These are phyloP conservation scores for Przewalskia tangutica DNA, from an alignment of 257 asterid genomes.

Conservation along the genomic window DNA sequence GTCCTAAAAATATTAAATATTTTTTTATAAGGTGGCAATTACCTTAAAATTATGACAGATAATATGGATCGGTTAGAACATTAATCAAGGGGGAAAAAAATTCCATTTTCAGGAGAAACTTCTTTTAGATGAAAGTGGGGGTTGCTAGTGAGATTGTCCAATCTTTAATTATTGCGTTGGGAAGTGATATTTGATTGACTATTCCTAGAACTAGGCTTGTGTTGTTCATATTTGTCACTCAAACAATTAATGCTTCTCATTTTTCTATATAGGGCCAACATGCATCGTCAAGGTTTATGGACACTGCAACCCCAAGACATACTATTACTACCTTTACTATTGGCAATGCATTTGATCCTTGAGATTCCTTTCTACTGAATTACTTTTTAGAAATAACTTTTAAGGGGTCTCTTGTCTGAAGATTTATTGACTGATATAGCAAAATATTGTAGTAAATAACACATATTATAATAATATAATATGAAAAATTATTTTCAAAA, in stretches of 20 bases:
- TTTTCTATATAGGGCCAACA: constrained; percentile 24
- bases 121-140: neutral
- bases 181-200: neutral
- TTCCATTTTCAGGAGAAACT: neutral
- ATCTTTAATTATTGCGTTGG: neutral
- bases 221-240: neutral
- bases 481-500: too few relatives aligned
- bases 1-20: neutral
- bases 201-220: neutral
- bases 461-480: too few relatives aligned
- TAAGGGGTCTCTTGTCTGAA: too few relatives aligned
- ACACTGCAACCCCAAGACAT: constrained; percentile 14
- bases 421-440: too few relatives aligned
- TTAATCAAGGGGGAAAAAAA: neutral
- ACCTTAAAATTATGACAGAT: neutral
- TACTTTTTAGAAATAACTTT: neutral
- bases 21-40: neutral
- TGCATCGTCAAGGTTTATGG: constrained; percentile 29
- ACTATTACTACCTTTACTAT: neutral
- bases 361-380: neutral
- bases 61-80: neutral
- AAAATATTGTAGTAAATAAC: too few relatives aligned
- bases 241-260: constrained; percentile 7
- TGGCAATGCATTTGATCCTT: neutral
- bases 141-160: neutral